Evolutionary conservation across 2,329 filamentous ascomycete genomes (phyloP), one percentile per base, ranked within the genome.

Genomic region (Colletotrichum incanum): DNA sequence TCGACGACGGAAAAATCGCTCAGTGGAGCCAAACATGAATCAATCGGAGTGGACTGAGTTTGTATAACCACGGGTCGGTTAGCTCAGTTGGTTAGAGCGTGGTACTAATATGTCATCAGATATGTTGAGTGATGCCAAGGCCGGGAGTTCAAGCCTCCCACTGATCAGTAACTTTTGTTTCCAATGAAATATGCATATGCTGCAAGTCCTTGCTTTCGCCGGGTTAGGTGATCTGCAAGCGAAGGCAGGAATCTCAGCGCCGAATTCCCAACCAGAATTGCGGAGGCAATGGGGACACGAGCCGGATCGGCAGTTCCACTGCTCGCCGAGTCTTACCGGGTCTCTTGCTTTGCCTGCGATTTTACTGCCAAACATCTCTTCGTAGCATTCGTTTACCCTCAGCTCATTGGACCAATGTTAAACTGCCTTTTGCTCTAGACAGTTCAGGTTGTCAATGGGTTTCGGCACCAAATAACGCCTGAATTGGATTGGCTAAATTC

Each of bases 61-160:
- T n/a, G n/a, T n/a, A n/a, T n/a, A n/a, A n/a, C n/a, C n/a, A n/a
- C n/a, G n/a, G n/a, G 70, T 72, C 69, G 69, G 69, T 72, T 72
- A 72, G 69, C 69, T 72, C 70, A 72, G 70, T 72, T 72, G 65
- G 65, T 72, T 70, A 72, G 70, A 69, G 70, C 70, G 65, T 72
- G 70, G 70, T 72, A 72, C 70, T 72, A 72, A 70, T 70, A 72
- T 69, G n/a, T 43, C 39, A 69, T 12, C 59, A 5, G 52, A 37
- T 49, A 69, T 70, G 18, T 60, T 12, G 5, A 28, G 70, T 70
- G 55, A 72, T 72, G 65, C 70, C 70, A 70, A 72, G 70, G 70
- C 31, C 70, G 70, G 70, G 70, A 72, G 70, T 69, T 72, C 65
- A 72, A 72, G 65, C 70, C 65, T 72, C 70, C 70, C 70, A 65